Conservation (phyloP, 2,329 filamentous ascomycete genomes). For the Fusarium robinianum region DNA sequence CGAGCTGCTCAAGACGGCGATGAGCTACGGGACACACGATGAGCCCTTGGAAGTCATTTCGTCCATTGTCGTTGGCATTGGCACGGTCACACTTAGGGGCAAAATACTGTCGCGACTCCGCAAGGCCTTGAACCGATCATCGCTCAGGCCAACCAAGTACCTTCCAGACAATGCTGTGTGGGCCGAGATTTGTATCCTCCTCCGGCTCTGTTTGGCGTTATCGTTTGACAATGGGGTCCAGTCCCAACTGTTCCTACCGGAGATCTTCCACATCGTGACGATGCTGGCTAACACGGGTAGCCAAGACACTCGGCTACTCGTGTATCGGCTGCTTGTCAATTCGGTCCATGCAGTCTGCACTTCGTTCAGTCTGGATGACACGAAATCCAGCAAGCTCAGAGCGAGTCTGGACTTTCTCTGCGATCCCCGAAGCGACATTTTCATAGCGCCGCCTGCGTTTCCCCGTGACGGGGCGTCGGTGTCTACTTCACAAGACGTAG, state of each 20-base stretch:
- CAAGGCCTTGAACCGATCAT: slow-evolving; percentile 69
- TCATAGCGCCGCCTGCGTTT: slow-evolving; percentile 53
- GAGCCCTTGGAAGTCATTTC: slow-evolving; percentile 64
- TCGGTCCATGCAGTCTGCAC: slow-evolving; percentile 70
- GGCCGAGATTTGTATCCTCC: slow-evolving; percentile 69
- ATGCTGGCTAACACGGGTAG: slow-evolving; percentile 70
- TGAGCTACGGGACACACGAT: slow-evolving; percentile 60
- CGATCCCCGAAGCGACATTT: slow-evolving; percentile 62
- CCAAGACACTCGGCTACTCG: slow-evolving; percentile 59
- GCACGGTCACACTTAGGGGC: slow-evolving; percentile 67
- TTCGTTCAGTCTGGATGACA: slow-evolving; percentile 66
- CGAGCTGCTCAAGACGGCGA: slow-evolving; percentile 66
- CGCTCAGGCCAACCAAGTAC: slow-evolving; percentile 66
- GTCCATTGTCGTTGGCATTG: slow-evolving; percentile 65
- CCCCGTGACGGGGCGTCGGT: slow-evolving; percentile 59
- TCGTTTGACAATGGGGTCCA: slow-evolving; percentile 72
- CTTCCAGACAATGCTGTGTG: slow-evolving; percentile 70
- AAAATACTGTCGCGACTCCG: slow-evolving; percentile 68
- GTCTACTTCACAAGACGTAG: slow-evolving; percentile 58
- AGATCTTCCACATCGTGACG: slow-evolving; percentile 72
- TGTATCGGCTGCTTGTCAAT: slow-evolving; percentile 68
- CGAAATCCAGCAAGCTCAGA: slow-evolving; percentile 58
- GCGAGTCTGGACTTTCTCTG: slow-evolving; percentile 62
- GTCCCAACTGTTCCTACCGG: slow-evolving; percentile 68
- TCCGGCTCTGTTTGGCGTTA: slow-evolving; percentile 67